Evolutionary conservation across 1,139 yeast genomes (phyloP).

Genomic region (Hyphopichia pseudoburtonii): DNA sequence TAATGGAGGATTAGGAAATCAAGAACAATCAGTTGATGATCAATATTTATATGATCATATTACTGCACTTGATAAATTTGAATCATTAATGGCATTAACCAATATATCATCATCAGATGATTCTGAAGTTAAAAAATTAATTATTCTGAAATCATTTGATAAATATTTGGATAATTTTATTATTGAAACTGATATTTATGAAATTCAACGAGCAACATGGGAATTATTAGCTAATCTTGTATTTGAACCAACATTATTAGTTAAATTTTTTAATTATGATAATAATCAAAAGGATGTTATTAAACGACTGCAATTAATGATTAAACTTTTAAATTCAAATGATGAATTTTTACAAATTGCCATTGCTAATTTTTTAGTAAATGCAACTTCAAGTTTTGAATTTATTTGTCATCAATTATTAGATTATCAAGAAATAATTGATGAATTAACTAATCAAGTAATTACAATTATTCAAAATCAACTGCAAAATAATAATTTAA

Average conservation of each 20-base stretch:
- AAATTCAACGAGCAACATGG: constrained; percentile 46
- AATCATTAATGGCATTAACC: constrained; percentile 48
- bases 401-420: constrained; percentile 39
- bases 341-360: constrained; percentile 39
- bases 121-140: constrained; percentile 26
- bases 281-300: constrained; percentile 20
- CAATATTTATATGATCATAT: constrained; percentile 25
- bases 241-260: constrained; percentile 43
- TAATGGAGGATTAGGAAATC: constrained; percentile 11
- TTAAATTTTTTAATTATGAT: constrained; percentile 50
- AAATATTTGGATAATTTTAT: constrained; percentile 35
- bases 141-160: constrained; percentile 36
- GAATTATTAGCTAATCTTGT: constrained; percentile 51
- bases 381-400: constrained; percentile 48
- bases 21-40: constrained; percentile 7
- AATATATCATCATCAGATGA: constrained; percentile 39
- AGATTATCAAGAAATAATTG: constrained; percentile 20
- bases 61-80: constrained; percentile 40
- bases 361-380: constrained; percentile 49
- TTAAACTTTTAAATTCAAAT: constrained; percentile 40
- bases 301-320: constrained; percentile 35
- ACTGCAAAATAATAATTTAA: constrained; percentile 26
- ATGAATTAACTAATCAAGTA: constrained; percentile 22
- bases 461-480: constrained; percentile 30
- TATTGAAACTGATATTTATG: constrained; percentile 33